phyloP scores from a whole-genome alignment of 805 yeast species.

The Hyphopichia homilentoma region DNA sequence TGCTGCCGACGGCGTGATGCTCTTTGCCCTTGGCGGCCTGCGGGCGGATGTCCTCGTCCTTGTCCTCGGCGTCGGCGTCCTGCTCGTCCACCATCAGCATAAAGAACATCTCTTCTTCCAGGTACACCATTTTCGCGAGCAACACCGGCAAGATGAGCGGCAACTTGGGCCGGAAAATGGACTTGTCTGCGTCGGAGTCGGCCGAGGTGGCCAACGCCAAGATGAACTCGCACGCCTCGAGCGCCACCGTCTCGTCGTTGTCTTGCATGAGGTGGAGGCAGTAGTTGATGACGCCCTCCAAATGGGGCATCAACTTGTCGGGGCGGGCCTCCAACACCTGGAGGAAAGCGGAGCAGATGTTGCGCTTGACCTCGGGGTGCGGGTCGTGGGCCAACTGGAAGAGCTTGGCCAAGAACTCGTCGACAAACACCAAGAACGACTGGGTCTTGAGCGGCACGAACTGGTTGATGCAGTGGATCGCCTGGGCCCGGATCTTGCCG shows the following conservation, averaged over 20 bases:
- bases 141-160: conserved; percentile 70
- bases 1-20: conserved; percentile 22
- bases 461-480: conserved; percentile 72
- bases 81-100: conserved; percentile 63
- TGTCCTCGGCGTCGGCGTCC: conserved; percentile 74
- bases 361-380: conserved; percentile 58
- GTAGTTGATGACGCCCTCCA: conserved; percentile 82
- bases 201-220: conserved; percentile 70
- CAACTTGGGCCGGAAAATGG: conserved; percentile 54
- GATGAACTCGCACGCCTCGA: conserved; percentile 92
- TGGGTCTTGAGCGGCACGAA: conserved; percentile 70
- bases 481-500: conserved; percentile 53
- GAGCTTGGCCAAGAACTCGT: conserved; percentile 58
- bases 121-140: conserved; percentile 79
- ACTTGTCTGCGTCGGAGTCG: conserved; percentile 30
- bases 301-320: conserved; percentile 73
- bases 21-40: conserved; percentile 64
- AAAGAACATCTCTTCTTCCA: conserved; percentile 71
- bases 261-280: conserved; percentile 74
- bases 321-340: conserved; percentile 72
- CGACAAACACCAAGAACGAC: conserved; percentile 59
- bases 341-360: conserved; percentile 75
- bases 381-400: conserved; percentile 67
- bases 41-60: conserved; percentile 85
- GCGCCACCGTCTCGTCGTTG: conserved; percentile 66